Evolutionary conservation across 169 alveolate genomes (phyloP), one percentile per base, ranked within the genome.

Genomic region (Besnoitia besnoiti): DNA sequence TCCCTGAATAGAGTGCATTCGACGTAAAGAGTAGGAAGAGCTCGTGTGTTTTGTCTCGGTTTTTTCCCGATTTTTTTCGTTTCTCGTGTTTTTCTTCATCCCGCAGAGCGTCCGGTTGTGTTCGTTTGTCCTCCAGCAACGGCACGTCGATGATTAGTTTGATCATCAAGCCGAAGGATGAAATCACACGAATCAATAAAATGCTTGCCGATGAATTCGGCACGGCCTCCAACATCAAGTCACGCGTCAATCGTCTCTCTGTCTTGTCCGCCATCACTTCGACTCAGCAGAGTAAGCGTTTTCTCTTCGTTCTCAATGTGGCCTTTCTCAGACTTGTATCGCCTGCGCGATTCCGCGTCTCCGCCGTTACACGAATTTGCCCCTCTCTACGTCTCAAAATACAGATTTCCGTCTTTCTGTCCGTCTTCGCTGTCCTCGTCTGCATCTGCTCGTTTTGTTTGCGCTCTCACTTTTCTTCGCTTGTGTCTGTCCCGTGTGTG

Each of bases 81-180:
- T 92, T 73, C 37, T 50, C 51, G 27, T 91, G 42, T 14, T 37
- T 79, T 40, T 67, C 47, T 62, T 42, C 51, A 51, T 42, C 33
- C 62, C 89, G 85, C 50, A 40, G 76, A 24, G n/a, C 44, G 8
- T 1, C 44, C 8, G 33, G n/a, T 7, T n/a, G 35, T 5, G n/a
- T 87, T 35, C 19, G 39, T 42, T 73, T n/a, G 5, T 46, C 16
- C 0, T 3, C 19, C 55, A 92, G 98, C 73, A 98, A 98, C 89
- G 99, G 99, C 91, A 99, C 99, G 19, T 98, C 99, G 87, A 98
- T 99, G 99, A 99, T 99, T 90, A 97, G 99, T 62, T 93, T 99
- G 55, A 97, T 98, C 44, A 98, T 99, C 61, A 98, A 99, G 76
- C 99, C 99, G 37, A 98, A 98, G 95, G 99, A 98, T 80, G 99